A percentile compares a stretch with the other conserved stretches of the same genome.
Conservation (phyloP, 2,329 filamentous ascomycete species). For the Trichoderma sp. region DNA sequence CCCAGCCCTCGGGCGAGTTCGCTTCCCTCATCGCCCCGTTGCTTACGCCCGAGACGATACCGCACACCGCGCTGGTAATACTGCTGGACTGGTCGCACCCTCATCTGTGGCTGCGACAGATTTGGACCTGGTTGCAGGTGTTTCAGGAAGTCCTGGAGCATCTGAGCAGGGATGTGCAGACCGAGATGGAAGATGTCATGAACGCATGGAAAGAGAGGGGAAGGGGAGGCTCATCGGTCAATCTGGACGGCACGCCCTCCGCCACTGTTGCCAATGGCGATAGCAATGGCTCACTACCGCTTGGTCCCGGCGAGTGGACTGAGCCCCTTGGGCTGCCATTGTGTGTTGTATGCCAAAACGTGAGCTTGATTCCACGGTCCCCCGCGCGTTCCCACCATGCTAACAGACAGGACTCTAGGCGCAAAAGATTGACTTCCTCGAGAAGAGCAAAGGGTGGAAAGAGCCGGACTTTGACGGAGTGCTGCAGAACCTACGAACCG, state of each 20-base stretch:
- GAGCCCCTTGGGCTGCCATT: conserved; percentile 84
- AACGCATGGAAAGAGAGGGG: conserved; percentile 75
- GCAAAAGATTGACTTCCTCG: conserved; percentile 86
- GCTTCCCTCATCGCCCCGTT: conserved; percentile 81
- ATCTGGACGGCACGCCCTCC: conserved; percentile 62
- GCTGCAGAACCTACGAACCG: conserved; percentile 86
- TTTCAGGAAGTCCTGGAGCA: conserved; percentile 75
- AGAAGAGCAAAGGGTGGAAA: conserved; percentile 89
- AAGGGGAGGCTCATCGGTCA: conserved; percentile 63
- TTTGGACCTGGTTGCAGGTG: conserved; percentile 87
- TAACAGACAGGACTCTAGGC: conserved; percentile 53
- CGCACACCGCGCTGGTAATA: conserved; percentile 84
- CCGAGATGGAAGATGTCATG: conserved; percentile 86
- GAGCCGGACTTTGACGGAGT: conserved; percentile 97
- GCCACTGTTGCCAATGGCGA: conserved; percentile 58
- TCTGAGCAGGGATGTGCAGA: conserved; percentile 74
- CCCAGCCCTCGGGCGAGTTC: conserved; percentile 81
- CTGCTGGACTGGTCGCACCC: conserved; percentile 95
- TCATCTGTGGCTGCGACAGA: conserved; percentile 86
- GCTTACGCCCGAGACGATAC: conserved; percentile 79
- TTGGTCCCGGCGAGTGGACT: conserved; percentile 91
- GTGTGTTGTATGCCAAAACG: conserved; percentile 95
- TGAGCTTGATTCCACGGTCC: conserved; percentile 46
- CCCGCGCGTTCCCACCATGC: neutral
- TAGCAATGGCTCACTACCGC: conserved; percentile 69